Evolutionary conservation across 75 land plant species (phyloP).

Genomic region (Gnetum montanum): DNA sequence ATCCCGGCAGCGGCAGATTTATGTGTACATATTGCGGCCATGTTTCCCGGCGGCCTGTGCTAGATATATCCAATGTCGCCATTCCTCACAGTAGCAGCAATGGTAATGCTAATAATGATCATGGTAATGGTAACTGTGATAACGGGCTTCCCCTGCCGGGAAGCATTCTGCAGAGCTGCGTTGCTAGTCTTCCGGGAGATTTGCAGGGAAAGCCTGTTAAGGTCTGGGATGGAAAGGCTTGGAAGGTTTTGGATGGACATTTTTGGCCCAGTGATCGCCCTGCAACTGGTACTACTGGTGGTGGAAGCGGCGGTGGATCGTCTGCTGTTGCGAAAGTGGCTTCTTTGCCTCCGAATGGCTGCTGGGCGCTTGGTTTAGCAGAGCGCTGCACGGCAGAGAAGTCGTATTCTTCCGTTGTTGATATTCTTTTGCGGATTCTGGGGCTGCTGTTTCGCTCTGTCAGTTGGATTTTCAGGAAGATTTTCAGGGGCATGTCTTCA

Average conservation of each 20-base stretch:
- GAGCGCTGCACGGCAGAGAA: conserved; percentile 28
- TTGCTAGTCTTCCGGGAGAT: conserved; percentile 21
- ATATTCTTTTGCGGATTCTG: conserved; percentile 26
- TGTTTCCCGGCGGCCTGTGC: conserved; percentile 70
- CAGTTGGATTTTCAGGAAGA: conserved; percentile 59
- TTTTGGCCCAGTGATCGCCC: conserved; percentile 4
- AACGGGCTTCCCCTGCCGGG: background rate
- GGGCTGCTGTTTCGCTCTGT: conserved; percentile 26
- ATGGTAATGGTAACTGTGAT: conserved; percentile 2
- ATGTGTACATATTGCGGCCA: conserved; percentile 92
- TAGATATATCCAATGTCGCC: conserved; percentile 57
- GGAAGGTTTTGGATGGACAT: conserved; percentile 23
- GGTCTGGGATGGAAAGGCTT: conserved; percentile 31
- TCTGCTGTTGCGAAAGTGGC: no score
- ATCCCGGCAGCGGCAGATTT: conserved; percentile 78
- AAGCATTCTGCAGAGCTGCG: background rate
- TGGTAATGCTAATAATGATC: background rate
- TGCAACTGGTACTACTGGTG: conserved; percentile 18
- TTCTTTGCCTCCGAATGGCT: no score
- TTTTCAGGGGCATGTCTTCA: conserved; percentile 34
- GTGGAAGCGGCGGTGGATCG: conserved; percentile 19
- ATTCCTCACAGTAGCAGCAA: background rate
- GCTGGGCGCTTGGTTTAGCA: conserved; percentile 19
- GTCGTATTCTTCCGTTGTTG: conserved; percentile 17
- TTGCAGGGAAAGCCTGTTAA: conserved; percentile 31